phyloP scores from a whole-genome alignment of 352 stramenopile species.

The Phytophthora sp. region DNA sequence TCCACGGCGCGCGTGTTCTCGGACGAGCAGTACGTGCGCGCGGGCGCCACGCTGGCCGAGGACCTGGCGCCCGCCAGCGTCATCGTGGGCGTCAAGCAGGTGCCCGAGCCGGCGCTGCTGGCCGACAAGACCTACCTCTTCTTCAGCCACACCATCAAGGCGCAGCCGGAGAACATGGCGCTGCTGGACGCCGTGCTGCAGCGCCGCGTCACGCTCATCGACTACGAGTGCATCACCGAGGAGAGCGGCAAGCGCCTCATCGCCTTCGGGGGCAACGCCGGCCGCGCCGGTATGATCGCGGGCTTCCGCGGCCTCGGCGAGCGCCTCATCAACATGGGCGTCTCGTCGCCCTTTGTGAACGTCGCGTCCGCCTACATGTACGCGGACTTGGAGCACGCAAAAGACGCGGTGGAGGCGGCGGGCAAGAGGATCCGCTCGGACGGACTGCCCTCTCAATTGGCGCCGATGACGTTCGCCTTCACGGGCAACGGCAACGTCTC shows the following conservation, averaged over 20 bases:
- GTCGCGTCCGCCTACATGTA: conserved; percentile 95
- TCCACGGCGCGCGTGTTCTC: conserved; percentile 93
- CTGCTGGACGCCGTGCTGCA: conserved; percentile 93
- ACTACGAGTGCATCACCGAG: conserved; percentile 97
- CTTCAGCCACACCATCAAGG: conserved; percentile 98
- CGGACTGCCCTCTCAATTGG: conserved; percentile 77
- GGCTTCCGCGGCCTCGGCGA: conserved; percentile 94
- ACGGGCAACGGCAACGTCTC: conserved; percentile 96
- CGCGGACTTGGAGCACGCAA: conserved; percentile 88
- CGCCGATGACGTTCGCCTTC: conserved; percentile 92
- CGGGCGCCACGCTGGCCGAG: conserved; percentile 90
- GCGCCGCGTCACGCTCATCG: conserved; percentile 93
- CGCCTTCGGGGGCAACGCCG: conserved; percentile 95
- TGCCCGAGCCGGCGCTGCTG: conserved; percentile 82
- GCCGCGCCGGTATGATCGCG: conserved; percentile 94
- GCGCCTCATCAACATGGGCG: conserved; percentile 92
- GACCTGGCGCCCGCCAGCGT: conserved; percentile 89
- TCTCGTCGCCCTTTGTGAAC: conserved; percentile 95
- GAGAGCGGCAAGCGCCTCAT: conserved; percentile 88
- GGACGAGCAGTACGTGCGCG: conserved; percentile 91
- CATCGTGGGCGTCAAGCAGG: conserved; percentile 96
- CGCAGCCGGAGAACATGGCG: conserved; percentile 96
- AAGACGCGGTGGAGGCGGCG: conserved; percentile 81
- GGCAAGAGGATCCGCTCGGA: conserved; percentile 84
- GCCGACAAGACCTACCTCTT: conserved; percentile 96